These are phyloP conservation scores for Aspergillus kassunensis DNA, from an alignment of 495 filamentous ascomycete species.

Conservation along the genomic window DNA sequence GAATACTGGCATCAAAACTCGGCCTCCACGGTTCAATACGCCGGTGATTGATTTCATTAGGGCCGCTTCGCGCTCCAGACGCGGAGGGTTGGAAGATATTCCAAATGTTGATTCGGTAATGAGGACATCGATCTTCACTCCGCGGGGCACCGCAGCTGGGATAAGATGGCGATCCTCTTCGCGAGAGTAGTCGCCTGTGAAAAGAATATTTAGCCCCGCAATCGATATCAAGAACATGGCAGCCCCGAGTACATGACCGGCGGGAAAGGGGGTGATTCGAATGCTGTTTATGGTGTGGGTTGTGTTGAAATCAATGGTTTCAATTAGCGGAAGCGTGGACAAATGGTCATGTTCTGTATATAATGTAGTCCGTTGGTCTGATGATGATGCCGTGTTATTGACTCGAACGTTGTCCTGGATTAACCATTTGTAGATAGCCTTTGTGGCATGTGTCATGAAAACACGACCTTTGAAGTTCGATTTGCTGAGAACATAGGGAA, in stretches of 20 bases:
- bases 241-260: slow-evolving; percentile 94
- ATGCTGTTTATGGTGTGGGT: slow-evolving; percentile 96
- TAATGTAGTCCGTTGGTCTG: slow-evolving; percentile 69
- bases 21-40: slow-evolving; percentile 83
- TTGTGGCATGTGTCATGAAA: slow-evolving; percentile 98
- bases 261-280: slow-evolving; percentile 92
- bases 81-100: slow-evolving; percentile 83
- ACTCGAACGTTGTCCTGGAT: slow-evolving; percentile 95
- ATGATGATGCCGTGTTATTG: slow-evolving; percentile 66
- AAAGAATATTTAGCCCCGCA: slow-evolving; percentile 90
- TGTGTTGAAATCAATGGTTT: slow-evolving; percentile 97
- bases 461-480: slow-evolving; percentile 95
- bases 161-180: slow-evolving; percentile 94
- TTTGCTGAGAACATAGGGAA: slow-evolving; percentile 95
- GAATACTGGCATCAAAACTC: slow-evolving; percentile 92
- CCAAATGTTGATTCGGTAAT: slow-evolving; percentile 98
- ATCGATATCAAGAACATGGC: slow-evolving; percentile 98
- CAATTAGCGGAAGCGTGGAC: slow-evolving; percentile 85
- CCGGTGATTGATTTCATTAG: slow-evolving; percentile 93
- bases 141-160: slow-evolving; percentile 79
- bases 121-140: slow-evolving; percentile 85
- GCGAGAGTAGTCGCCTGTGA: slow-evolving; percentile 94
- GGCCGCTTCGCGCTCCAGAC: slow-evolving; percentile 82
- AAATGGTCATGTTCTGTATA: slow-evolving; percentile 95
- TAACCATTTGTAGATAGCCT: slow-evolving; percentile 99